Evolutionary conservation across 805 yeast genomes (phyloP), one percentile per base, ranked within the genome.

Genomic region (Sugiyamaella qingdaonensis): DNA sequence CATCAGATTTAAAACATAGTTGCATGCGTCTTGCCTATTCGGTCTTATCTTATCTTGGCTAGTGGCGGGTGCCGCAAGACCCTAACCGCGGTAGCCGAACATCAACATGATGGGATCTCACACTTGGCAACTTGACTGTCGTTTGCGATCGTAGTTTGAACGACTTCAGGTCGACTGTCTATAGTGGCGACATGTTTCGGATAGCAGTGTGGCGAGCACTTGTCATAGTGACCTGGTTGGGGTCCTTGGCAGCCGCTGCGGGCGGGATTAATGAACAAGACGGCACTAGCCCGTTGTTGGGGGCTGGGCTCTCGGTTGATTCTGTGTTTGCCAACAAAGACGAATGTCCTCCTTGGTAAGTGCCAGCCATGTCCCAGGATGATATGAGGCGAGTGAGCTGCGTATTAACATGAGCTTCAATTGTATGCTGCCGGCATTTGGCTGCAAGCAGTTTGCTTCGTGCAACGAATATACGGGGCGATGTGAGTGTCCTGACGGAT

Each of bases 401-500:
- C 16, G 47, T 16, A 18, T 24, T 46, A 19, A 46, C 43, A n/a
- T 13, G 2, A 29, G 97, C 64, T 94, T 94, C 79, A 92, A 94
- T 69, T 94, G 99, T 73, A 86, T 89, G 76, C 76, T 90, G 10
- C 95, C 97, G 1, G 85, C 90, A 58, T 90, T 87, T 63, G 85
- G 83, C 58, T 94, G 99, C 69, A 81, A 86, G 54, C 99, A 94
- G 63, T 94, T 84, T 64, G 90, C 96, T 27, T 70, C 70, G n/a
- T 94, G 99, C 72, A 88, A 94, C 67, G 79, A 85, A 33, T 88
- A 75, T 68, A 87, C 92, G 3, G 99, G 99, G 1, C 78, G 84
- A 64, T 94, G 99, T 73, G 95, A 88, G 51, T 94, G 99, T 71
- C 80, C 88, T 42, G 83, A 81, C 36, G 99, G 99, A 0, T 94